These are phyloP conservation scores for Kalmusia sp. DNA, from an alignment of 2,329 filamentous ascomycete species.

Conservation along the genomic window DNA sequence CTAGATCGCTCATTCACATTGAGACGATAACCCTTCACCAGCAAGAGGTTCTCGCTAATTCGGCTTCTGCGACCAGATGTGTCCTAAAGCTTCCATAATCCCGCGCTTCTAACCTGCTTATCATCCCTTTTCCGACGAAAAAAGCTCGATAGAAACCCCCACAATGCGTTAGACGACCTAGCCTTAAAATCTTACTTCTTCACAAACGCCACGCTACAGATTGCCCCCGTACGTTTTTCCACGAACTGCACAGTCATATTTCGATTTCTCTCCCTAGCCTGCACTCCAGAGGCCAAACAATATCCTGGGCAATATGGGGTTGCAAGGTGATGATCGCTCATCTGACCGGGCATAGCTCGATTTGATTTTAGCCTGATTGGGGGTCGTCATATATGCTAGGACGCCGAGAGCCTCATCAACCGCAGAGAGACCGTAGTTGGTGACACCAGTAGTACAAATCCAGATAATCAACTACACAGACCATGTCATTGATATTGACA, in stretches of 20 bases:
- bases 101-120: too few species aligned
- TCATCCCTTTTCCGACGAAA: too few species aligned
- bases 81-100: too few species aligned
- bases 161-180: too few species aligned
- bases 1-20: too few species aligned
- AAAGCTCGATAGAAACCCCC: too few species aligned
- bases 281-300: neutral
- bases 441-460: neutral
- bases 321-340: neutral
- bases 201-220: neutral
- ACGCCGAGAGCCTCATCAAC: constrained; percentile 4
- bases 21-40: too few species aligned
- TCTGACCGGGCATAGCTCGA: neutral
- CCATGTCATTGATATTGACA: neutral
- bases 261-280: neutral
- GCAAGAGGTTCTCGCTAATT: too few species aligned
- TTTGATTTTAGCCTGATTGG: constrained; percentile 4
- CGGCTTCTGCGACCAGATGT: too few species aligned
- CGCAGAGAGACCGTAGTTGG: neutral
- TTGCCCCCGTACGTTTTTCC: neutral
- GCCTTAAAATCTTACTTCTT: neutral
- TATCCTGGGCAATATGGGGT: neutral
- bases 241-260: neutral
- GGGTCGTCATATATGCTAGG: neutral
- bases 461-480: neutral